phyloP scores from a whole-genome alignment of 345 rosid genomes.

The Boechera divaricarpa region DNA sequence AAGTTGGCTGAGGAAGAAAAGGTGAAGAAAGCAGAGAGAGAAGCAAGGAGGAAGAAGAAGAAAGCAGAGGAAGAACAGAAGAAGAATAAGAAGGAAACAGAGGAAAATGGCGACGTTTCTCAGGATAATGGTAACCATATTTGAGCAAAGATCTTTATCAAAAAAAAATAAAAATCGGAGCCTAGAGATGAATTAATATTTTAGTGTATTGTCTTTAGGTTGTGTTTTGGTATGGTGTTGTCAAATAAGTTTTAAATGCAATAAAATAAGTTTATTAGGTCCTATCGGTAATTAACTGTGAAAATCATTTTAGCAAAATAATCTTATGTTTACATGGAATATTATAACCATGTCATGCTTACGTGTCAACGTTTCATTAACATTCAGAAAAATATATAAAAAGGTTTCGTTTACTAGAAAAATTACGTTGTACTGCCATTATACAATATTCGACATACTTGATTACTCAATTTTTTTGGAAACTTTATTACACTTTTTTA shows the following conservation, averaged over 20 bases:
- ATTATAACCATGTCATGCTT: no score
- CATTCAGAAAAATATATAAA: no score
- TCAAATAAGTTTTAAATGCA: background rate
- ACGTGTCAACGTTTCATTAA: no score
- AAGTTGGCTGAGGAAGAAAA: constrained; percentile 30
- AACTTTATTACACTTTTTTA: no score
- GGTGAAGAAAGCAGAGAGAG: constrained; percentile 20
- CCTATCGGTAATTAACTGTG: background rate
- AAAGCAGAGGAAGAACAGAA: constrained; percentile 12
- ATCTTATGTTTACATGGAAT: no score
- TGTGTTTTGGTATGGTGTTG: background rate
- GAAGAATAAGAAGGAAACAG: background rate
- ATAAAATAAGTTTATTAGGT: background rate
- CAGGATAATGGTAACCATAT: background rate
- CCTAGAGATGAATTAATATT: background rate
- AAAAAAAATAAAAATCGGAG: background rate
- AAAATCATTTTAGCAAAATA: no score
- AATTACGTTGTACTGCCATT: no score
- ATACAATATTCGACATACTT: no score
- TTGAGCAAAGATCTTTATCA: no score
- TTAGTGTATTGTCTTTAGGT: background rate
- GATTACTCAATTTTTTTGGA: no score
- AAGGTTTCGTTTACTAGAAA: no score
- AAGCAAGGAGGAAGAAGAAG: background rate
- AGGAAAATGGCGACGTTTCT: background rate